Base-by-base conservation (phyloP, 2,329 filamentous ascomycete genomes). In the Colletotrichum salicis region DNA sequence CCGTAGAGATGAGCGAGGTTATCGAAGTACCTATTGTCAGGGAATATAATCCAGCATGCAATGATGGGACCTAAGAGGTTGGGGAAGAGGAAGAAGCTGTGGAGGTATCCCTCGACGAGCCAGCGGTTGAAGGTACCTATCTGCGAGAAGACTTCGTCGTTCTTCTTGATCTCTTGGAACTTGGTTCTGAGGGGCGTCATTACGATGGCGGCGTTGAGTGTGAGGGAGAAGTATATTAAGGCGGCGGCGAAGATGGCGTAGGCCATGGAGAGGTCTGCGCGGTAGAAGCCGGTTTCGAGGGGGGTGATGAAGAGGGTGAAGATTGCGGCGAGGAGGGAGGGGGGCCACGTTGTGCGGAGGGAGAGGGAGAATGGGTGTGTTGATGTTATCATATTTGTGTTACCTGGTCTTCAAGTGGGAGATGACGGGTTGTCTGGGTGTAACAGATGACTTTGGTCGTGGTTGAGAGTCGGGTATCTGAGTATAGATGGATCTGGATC, bases 61-160 rank as follows among this genome's bases (percentile, higher is more conserved):
- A 48, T 60, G 33, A 72, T 55, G 4, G 70, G 70, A 13, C 65
- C 70, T 15, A 48, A 10, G 55, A 72, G 45, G 24, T 72, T 72
- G 5, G 70, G 59, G 2, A 72, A 13, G 10, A 72, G 55, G 27
- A 72, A 72, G 59, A 27, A 29, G 55, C 70, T 60, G 45, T 22
- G 13, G 8, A 72, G 65, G 55, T 72, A 72, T 27, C 41, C 52
- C n/a, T 51, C n/a, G 19, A 72, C 29, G 35, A 72, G 70, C n/a
- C 35, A 2, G 15, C 33, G 59, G 27, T 64, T 72, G 35, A 45
- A 22, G 48, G 22, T 11, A 19, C 60, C 60, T 12, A 72, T 35
- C 7, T 19, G n/a, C 8, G 15, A 5, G 35, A 29, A 64, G 33
- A 48, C 11, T 24, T 56, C 55, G 3, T 35, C 33, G 27, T 48